These are phyloP conservation scores for Pulicaria dysenterica DNA, from an alignment of 129 eudicot genomes.

Conservation along the genomic window DNA sequence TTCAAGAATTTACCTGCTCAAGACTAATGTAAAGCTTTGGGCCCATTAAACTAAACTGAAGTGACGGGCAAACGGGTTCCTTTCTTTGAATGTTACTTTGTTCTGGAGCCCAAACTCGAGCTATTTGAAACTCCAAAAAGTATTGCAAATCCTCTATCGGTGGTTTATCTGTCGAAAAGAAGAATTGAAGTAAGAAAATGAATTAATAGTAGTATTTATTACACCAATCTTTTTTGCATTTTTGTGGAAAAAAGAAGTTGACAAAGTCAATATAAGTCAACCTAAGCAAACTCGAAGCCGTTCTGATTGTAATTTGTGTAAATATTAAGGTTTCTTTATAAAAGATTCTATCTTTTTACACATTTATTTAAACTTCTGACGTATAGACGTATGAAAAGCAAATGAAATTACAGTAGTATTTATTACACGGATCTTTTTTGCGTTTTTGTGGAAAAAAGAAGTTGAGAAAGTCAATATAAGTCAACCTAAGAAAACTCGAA, in stretches of 20 bases:
- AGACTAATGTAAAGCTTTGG: slow-evolving; percentile 90
- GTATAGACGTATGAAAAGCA: not conserved
- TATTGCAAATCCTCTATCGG: slow-evolving; percentile 94
- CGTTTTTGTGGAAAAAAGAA: too few species aligned
- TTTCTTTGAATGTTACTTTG: slow-evolving; percentile 79
- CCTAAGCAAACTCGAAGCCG: too few species aligned
- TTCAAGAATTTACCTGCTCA: slow-evolving; percentile 61
- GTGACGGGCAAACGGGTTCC: slow-evolving; percentile 85
- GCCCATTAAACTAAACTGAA: slow-evolving; percentile 96
- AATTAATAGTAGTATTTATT: too few species aligned
- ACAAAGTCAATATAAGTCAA: too few species aligned
- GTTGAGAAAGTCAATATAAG: too few species aligned
- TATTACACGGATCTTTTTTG: too few species aligned
- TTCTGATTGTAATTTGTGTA: not conserved
- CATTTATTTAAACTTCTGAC: not conserved
- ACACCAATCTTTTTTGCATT: too few species aligned
- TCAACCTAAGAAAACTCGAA: too few species aligned
- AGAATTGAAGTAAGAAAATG: not conserved
- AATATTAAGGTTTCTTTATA: not conserved
- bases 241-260: too few species aligned
- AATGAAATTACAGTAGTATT: too few species aligned
- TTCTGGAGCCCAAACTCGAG: slow-evolving; percentile 94
- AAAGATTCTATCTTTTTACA: not conserved
- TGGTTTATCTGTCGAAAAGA: slow-evolving; percentile 65
- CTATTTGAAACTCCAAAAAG: slow-evolving; percentile 84